Conservation (phyloP, 352 stramenopile species). For the Phytopythium sindhum region DNA sequence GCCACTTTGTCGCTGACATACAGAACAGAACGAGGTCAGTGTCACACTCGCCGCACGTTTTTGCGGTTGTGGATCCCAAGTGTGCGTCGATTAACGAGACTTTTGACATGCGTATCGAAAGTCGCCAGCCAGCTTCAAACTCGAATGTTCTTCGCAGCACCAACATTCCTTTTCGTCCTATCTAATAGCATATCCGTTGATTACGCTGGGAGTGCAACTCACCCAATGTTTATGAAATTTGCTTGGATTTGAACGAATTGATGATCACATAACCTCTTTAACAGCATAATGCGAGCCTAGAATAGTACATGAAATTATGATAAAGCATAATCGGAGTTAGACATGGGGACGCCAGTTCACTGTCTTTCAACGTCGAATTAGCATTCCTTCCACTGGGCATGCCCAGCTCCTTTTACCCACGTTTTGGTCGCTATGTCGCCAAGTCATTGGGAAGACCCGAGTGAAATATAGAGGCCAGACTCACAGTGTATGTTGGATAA, state of each 20-base stretch:
- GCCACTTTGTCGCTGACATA: neutral
- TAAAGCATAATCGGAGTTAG: neutral
- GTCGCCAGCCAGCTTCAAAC: neutral
- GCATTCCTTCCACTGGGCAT: neutral
- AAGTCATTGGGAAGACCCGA: neutral
- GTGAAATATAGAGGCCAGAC: neutral
- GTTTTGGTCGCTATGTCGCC: neutral
- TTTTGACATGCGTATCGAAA: neutral
- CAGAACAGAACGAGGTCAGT: neutral
- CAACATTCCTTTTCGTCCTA: neutral
- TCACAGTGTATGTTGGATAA: neutral
- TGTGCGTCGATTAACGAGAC: neutral
- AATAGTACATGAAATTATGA: neutral
- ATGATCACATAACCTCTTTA: neutral
- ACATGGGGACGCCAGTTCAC: neutral
- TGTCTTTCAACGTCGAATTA: neutral
- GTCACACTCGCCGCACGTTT: neutral
- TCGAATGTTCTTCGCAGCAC: neutral
- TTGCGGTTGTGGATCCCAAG: neutral
- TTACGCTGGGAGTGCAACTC: neutral
- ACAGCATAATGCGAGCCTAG: neutral
- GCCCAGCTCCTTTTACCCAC: neutral
- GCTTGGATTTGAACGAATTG: neutral
- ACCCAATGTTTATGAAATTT: neutral
- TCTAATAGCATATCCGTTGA: neutral